phyloP scores from a whole-genome alignment of 305 asterid genomes.

The Andrographis paniculata region DNA sequence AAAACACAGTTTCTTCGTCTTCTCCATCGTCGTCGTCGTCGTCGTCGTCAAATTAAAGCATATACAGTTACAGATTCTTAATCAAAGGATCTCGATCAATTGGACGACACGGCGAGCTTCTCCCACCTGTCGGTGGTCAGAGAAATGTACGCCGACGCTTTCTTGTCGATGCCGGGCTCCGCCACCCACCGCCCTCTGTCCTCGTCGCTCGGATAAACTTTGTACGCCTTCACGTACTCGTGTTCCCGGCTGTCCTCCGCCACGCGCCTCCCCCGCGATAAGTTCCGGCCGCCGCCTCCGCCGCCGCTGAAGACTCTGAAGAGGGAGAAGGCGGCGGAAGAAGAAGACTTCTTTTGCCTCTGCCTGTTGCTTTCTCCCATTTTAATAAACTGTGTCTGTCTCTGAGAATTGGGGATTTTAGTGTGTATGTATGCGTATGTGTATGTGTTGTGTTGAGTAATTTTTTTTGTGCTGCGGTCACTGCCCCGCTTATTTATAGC shows the following conservation, averaged over 20 bases:
- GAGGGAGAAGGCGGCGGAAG: constrained; percentile 20
- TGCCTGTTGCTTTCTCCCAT: constrained; percentile 8
- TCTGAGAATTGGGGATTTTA: not conserved
- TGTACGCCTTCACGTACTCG: constrained; percentile 30
- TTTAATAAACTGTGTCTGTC: not conserved
- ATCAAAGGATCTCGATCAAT: constrained; percentile 1
- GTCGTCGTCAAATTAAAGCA: too few relatives aligned
- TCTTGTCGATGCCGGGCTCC: constrained; percentile 40
- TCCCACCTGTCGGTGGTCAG: constrained; percentile 33
- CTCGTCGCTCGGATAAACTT: constrained; percentile 48
- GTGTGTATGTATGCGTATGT: too few relatives aligned
- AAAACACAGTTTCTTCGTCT: too few relatives aligned
- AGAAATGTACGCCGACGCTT: constrained; percentile 35
- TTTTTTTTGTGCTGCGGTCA: too few relatives aligned
- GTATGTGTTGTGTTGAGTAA: too few relatives aligned
- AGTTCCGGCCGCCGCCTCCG: constrained; percentile 17
- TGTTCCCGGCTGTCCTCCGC: constrained; percentile 25
- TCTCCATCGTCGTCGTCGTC: too few relatives aligned
- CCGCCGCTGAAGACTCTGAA: constrained; percentile 22
- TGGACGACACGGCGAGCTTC: constrained; percentile 19
- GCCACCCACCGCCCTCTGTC: constrained; percentile 49
- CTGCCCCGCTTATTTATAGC: too few relatives aligned
- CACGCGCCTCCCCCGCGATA: not conserved
- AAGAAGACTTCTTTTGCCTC: constrained; percentile 5
- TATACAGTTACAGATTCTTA: too few relatives aligned